A percentile compares a stretch with the other conserved stretches of the same genome.
These are phyloP conservation scores for Coffea eugenioides DNA, from an alignment of 257 asterid genomes.

Conservation along the genomic window DNA sequence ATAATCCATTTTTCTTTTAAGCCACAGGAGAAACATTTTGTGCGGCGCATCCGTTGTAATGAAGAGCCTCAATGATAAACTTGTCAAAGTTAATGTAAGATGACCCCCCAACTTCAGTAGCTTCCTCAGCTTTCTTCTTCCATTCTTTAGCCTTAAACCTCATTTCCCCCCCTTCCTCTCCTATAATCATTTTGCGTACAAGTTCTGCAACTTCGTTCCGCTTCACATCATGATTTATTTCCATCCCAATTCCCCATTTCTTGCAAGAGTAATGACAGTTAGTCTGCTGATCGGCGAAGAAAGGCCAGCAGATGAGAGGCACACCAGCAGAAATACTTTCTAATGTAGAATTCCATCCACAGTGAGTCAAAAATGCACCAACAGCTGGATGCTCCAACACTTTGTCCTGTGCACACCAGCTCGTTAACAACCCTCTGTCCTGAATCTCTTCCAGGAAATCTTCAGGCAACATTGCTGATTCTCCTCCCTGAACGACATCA, in stretches of 20 bases:
- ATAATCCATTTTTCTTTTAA: no score
- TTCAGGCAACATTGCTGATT: conserved; percentile 16
- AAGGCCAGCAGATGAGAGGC: conserved; percentile 58
- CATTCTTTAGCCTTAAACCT: conserved; percentile 49
- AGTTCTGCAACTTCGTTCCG: conserved; percentile 36
- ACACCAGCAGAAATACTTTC: conserved; percentile 41
- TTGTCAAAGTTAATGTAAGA: conserved; percentile 35
- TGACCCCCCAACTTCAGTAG: conserved; percentile 37
- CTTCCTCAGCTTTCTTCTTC: conserved; percentile 47
- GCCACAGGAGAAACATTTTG: not conserved
- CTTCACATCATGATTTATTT: conserved; percentile 42
- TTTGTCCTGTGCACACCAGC: conserved; percentile 50
- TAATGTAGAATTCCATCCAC: conserved; percentile 54
- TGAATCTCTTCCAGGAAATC: conserved; percentile 42
- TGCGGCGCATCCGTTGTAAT: not conserved
- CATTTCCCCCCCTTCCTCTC: conserved; percentile 42
- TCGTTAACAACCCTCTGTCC: conserved; percentile 40
- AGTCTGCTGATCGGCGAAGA: conserved; percentile 54
- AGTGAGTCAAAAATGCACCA: conserved; percentile 46
- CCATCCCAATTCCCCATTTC: conserved; percentile 53
- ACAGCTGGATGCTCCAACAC: conserved; percentile 41
- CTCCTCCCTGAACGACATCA: conserved; percentile 44
- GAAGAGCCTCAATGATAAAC: conserved; percentile 32
- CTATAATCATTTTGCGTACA: conserved; percentile 41
- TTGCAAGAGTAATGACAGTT: conserved; percentile 44